Percentiles rank a stretch among this genome's conserved stretches.
These are phyloP conservation scores for Eragrostis nindensis DNA, from an alignment of 176 grass and related monocot genomes.

Conservation along the genomic window DNA sequence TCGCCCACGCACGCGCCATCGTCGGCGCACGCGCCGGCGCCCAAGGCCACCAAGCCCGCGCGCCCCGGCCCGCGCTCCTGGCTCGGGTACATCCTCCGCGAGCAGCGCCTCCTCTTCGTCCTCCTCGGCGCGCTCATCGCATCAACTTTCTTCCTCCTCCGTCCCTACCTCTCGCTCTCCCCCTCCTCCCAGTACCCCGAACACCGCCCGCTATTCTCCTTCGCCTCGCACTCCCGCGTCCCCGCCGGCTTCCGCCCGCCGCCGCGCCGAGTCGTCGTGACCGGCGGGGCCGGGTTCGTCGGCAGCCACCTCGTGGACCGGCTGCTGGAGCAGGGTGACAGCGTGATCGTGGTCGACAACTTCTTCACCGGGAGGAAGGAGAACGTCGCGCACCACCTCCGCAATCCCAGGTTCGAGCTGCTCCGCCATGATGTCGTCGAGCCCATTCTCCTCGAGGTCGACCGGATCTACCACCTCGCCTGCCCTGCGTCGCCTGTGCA, in stretches of 20 bases:
- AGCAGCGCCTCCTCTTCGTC: slow-evolving; percentile 97
- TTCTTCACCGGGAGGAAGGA: slow-evolving; percentile 89
- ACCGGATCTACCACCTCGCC: slow-evolving; percentile 93
- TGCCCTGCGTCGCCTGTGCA: slow-evolving; percentile 82
- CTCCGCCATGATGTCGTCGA: slow-evolving; percentile 92
- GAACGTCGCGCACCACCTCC: slow-evolving; percentile 77
- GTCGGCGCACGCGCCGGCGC: slow-evolving; percentile 48
- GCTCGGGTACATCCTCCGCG: slow-evolving; percentile 81
- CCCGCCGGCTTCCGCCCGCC: slow-evolving; percentile 45
- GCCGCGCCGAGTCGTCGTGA: slow-evolving; percentile 76
- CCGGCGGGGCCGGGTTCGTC: slow-evolving; percentile 85
- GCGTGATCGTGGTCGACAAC: slow-evolving; percentile 93
- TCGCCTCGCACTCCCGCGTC: slow-evolving; percentile 33
- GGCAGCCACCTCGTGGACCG: slow-evolving; percentile 92
- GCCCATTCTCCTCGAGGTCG: slow-evolving; percentile 88
- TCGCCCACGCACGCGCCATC: slow-evolving; percentile 42
- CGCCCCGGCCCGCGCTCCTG: slow-evolving; percentile 61
- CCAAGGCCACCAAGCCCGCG: slow-evolving; percentile 49
- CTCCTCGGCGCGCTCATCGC: slow-evolving; percentile 92
- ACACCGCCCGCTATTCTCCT: slow-evolving; percentile 49
- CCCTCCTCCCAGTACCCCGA: slow-evolving; percentile 15
- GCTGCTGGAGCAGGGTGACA: slow-evolving; percentile 78
- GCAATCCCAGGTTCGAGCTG: slow-evolving; percentile 93
- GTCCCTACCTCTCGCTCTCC: slow-evolving; percentile 65
- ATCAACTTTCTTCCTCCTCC: slow-evolving; percentile 93